phyloP scores from a whole-genome alignment of 2,329 filamentous ascomycete genomes.

The Colletotrichum musicola region DNA sequence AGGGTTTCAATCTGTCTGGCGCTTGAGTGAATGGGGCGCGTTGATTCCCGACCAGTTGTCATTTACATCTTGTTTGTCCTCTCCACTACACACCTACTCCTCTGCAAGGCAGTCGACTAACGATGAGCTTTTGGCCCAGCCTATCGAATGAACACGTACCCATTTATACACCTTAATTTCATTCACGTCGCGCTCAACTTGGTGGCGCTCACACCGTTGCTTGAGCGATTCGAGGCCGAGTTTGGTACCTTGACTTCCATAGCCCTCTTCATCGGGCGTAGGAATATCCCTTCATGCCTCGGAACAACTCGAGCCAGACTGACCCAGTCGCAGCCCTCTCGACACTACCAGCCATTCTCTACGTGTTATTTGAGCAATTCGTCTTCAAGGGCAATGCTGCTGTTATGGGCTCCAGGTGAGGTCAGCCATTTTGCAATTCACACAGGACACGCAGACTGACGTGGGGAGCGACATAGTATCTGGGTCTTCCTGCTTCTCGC shows the following conservation, averaged over 20 bases:
- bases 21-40: conserved; percentile 81
- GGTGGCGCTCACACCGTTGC: conserved; percentile 83
- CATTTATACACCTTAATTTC: conserved; percentile 85
- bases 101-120: background rate
- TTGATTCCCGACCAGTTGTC: conserved; percentile 83
- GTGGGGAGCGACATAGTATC: conserved; percentile 67
- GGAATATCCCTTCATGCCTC: conserved; percentile 54
- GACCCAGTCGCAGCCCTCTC: conserved; percentile 71
- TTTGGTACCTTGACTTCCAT: conserved; percentile 91
- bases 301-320: conserved; percentile 34
- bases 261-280: conserved; percentile 90
- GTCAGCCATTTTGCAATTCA: background rate
- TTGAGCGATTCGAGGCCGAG: conserved; percentile 94
- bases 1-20: conserved; percentile 77
- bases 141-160: conserved; percentile 93
- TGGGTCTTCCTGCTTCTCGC: conserved; percentile 93
- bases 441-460: conserved; percentile 2
- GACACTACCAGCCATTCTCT: conserved; percentile 84
- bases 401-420: conserved; percentile 86
- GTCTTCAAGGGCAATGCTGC: conserved; percentile 78
- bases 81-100: background rate
- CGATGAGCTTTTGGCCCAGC: conserved; percentile 64
- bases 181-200: conserved; percentile 86
- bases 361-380: conserved; percentile 81
- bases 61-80: conserved; percentile 78